A percentile compares a stretch with the other conserved stretches of the same genome.
These are phyloP conservation scores for Ascobolus immersus DNA, from an alignment of 495 filamentous ascomycete genomes.

Conservation along the genomic window DNA sequence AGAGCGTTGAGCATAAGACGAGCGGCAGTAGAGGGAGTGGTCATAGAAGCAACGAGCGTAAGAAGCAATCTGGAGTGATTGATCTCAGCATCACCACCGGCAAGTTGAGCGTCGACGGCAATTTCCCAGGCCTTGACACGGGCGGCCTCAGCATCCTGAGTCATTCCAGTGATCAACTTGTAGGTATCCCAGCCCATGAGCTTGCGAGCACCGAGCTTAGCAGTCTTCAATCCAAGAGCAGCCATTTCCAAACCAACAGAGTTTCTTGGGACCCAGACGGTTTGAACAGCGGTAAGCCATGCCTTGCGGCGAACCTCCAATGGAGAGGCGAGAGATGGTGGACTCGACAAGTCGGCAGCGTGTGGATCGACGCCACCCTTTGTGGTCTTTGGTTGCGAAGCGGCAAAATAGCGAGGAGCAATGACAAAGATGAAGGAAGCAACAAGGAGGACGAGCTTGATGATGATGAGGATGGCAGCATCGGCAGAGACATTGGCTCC, in stretches of 20 bases:
- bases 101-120: slow-evolving; percentile 78
- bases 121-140: slow-evolving; percentile 85
- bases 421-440: slow-evolving; percentile 42
- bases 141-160: slow-evolving; percentile 61
- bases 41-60: slow-evolving; percentile 69
- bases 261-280: slow-evolving; percentile 77
- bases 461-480: slow-evolving; percentile 20
- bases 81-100: slow-evolving; percentile 78
- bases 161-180: slow-evolving; percentile 50
- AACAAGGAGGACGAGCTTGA: slow-evolving; percentile 38
- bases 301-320: slow-evolving; percentile 68
- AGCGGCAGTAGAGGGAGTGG: slow-evolving; percentile 57
- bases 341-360: slow-evolving; percentile 22
- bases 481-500: background rate
- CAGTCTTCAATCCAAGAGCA: slow-evolving; percentile 50
- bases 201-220: slow-evolving; percentile 59
- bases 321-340: slow-evolving; percentile 50
- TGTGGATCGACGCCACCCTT: slow-evolving; percentile 21
- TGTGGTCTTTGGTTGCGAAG: slow-evolving; percentile 21
- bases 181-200: slow-evolving; percentile 51
- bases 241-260: slow-evolving; percentile 62
- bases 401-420: slow-evolving; percentile 40
- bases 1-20: slow-evolving; percentile 79
- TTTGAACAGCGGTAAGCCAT: slow-evolving; percentile 86
- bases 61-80: slow-evolving; percentile 66